Evolutionary conservation across 73 alveolate genomes (phyloP), one percentile per base, ranked within the genome.

Genomic region (Blepharisma japonicum): DNA sequence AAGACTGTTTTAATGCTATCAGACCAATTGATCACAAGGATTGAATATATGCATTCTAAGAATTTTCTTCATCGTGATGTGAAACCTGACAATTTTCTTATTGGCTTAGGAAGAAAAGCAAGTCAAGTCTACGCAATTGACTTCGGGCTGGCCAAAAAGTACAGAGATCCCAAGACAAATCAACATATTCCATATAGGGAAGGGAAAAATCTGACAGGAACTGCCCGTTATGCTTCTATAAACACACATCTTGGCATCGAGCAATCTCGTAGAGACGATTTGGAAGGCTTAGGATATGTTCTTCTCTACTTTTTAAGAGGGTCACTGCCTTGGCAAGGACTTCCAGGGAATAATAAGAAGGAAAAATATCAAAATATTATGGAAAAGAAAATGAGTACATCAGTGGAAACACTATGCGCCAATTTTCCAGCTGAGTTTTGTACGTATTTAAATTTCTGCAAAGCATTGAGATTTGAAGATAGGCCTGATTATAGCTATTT

Each of bases 31-130:
- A 72, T 96, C 78, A 87, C 92, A 55, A 86, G 96, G 71, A 77
- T 95, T 32, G 97, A 93, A 91, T 86, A 86, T 53, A 42, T 91
- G 23, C 97, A 91, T 67, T 67, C 90, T 74, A 92, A 90, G 79
- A 94, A 94, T 78, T 95, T 83, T 79, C 89, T 95, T 68, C 99
- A 95, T 87, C 71, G 99, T 39, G 99, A 95, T 83, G 91, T 95
- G 47, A 95, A 95, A 78, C 98, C 99, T 7, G 94, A 90, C 55
- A 90, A 90, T 56, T 90, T 90, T 79, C 72, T 90, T 27, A 84
- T 90, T 51, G 96, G 96, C 6, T 68, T 85, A 38, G 92, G 90
- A 32, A 86, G 90, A 56, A 86, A 92, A 77, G 86, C 91, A 45
- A 81, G 87, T 21, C 80, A 66, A 8, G 89, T 92, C 51, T 92